phyloP scores from a whole-genome alignment of 1,284 basidiomycete genomes.

The Taiwanofungus camphoratus region DNA sequence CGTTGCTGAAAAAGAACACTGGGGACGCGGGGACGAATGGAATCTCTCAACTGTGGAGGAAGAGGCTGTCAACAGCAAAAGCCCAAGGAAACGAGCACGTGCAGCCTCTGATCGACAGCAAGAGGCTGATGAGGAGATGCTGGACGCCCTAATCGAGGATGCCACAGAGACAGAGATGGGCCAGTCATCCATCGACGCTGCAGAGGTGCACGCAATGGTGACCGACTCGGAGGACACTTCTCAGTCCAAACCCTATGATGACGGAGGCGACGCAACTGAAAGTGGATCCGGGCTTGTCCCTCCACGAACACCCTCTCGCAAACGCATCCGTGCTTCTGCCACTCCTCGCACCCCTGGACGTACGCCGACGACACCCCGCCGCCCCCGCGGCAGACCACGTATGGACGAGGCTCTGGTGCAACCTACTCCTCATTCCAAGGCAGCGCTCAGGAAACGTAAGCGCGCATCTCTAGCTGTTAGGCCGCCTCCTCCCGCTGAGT shows the following conservation, averaged over 20 bases:
- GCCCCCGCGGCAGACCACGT: slow-evolving; percentile 24
- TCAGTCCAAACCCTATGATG: slow-evolving; percentile 13
- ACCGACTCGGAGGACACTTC: slow-evolving; percentile 3
- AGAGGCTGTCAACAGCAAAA: background rate
- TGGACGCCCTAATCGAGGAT: background rate
- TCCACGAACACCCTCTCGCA: slow-evolving; percentile 10
- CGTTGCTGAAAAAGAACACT: background rate
- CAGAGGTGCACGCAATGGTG: slow-evolving; percentile 2
- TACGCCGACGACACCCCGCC: slow-evolving; percentile 18
- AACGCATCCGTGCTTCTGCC: slow-evolving; percentile 21
- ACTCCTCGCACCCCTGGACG: slow-evolving; percentile 9
- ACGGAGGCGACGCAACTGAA: slow-evolving; percentile 13
- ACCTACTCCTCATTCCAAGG: slow-evolving; percentile 67
- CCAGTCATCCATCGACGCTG: slow-evolving; percentile 4
- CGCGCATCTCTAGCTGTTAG: slow-evolving; percentile 31
- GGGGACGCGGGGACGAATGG: background rate
- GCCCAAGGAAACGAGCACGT: slow-evolving; percentile 1
- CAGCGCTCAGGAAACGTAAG: slow-evolving; percentile 40
- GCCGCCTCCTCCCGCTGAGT: slow-evolving; percentile 29
- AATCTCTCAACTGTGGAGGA: background rate
- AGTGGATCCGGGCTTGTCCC: slow-evolving; percentile 1
- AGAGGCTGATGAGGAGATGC: background rate
- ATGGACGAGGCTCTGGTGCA: slow-evolving; percentile 33
- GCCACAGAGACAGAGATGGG: background rate
- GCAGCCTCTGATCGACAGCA: background rate